Conservation (phyloP, 306 rosid genomes). For the Echinosophora koreensis region DNA sequence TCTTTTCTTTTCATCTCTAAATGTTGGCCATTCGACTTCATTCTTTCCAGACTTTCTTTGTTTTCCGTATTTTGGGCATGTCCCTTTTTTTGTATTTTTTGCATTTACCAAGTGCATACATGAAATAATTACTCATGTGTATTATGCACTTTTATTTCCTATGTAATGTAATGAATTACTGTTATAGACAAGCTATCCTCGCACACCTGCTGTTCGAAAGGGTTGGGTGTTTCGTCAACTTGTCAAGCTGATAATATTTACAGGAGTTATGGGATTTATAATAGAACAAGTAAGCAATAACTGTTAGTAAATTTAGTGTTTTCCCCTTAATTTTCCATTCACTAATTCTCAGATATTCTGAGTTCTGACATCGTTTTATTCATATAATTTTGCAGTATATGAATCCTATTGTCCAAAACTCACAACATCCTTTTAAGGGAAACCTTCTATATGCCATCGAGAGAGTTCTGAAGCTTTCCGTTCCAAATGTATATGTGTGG, state of each 20-base stretch:
- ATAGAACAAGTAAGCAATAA: constrained; percentile 82
- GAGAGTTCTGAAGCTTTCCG: constrained; percentile 96
- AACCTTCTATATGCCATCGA: constrained; percentile 82
- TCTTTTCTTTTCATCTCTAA: neutral
- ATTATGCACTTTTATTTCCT: constrained; percentile 1
- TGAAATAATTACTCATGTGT: neutral
- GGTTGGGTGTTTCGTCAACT: constrained; percentile 93
- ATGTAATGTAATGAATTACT: constrained; percentile 47
- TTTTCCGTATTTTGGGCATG: neutral
- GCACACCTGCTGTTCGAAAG: constrained; percentile 78
- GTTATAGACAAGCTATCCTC: constrained; percentile 86
- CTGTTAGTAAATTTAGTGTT: constrained; percentile 31
- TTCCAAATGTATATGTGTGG: constrained; percentile 97
- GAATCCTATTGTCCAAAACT: constrained; percentile 90
- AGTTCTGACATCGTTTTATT: constrained; percentile 42
- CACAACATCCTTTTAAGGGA: constrained; percentile 96
- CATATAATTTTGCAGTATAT: constrained; percentile 80
- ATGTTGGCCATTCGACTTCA: constrained; percentile 11
- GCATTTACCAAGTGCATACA: constrained; percentile 20
- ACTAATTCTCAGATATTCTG: constrained; percentile 28
- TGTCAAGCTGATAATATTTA: constrained; percentile 84
- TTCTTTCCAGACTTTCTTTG: constrained; percentile 5
- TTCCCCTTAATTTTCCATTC: neutral
- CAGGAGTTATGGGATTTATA: constrained; percentile 97
- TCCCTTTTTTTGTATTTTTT: neutral